Percentiles rank a stretch among this genome's conserved stretches.
These are phyloP conservation scores for Datura wrightii DNA, from an alignment of 257 asterid species.

Conservation along the genomic window DNA sequence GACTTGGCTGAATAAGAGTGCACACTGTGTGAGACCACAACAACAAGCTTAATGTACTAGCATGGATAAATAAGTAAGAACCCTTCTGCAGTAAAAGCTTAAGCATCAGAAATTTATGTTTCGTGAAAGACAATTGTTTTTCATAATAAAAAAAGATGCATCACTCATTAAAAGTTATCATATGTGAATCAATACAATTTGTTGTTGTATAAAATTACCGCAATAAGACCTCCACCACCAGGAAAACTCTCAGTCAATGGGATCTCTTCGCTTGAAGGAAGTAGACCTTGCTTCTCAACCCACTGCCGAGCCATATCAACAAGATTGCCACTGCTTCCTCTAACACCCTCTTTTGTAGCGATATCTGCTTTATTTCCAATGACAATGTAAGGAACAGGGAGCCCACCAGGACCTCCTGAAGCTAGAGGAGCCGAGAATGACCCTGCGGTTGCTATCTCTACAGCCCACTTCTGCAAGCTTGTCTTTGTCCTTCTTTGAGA, in stretches of 20 bases:
- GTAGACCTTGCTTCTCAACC: conserved; percentile 98
- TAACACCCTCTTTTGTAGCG: conserved; percentile 49
- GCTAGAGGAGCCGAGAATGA: conserved; percentile 96
- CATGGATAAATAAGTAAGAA: background rate
- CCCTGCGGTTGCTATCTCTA: conserved; percentile 83
- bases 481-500: conserved; percentile 92
- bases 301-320: conserved; percentile 96
- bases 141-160: conserved; percentile 3
- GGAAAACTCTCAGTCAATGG: conserved; percentile 91
- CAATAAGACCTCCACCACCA: conserved; percentile 77
- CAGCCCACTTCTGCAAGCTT: conserved; percentile 93
- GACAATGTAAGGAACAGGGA: conserved; percentile 93
- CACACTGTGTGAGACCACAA: background rate
- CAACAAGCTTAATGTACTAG: background rate
- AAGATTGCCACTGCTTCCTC: conserved; percentile 97
- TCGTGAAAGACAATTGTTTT: background rate
- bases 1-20: background rate
- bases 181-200: background rate
- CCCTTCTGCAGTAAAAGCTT: background rate
- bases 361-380: conserved; percentile 92
- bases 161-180: background rate
- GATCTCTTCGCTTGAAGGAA: conserved; percentile 87
- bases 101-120: background rate
- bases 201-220: conserved; percentile 56
- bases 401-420: conserved; percentile 95